Percentiles rank a stretch among this genome's conserved stretches.
These are phyloP conservation scores for Conringia planisiliqua DNA, from an alignment of 345 rosid genomes.

Conservation along the genomic window DNA sequence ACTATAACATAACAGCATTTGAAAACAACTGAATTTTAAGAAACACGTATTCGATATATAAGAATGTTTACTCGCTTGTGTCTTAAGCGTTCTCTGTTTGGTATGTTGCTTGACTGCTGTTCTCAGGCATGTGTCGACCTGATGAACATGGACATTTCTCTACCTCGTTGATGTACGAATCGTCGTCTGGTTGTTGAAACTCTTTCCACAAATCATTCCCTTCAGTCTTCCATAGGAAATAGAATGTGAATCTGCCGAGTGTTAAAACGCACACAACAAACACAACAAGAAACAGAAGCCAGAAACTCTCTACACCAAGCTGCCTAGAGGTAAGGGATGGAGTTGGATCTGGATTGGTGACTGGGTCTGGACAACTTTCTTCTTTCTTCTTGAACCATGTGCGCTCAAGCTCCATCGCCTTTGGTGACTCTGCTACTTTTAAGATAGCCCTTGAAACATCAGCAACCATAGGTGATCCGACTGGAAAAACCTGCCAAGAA, in stretches of 20 bases:
- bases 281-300: slow-evolving; percentile 42
- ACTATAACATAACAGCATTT: too few relatives aligned
- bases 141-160: background rate
- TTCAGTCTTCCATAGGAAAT: slow-evolving; percentile 19
- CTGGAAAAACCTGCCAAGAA: slow-evolving; percentile 39
- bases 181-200: background rate
- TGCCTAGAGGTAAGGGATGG: slow-evolving; percentile 25
- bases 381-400: slow-evolving; percentile 30
- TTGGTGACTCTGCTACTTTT: slow-evolving; percentile 35
- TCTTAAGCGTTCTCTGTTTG: background rate
- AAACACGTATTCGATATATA: too few relatives aligned
- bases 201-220: background rate
- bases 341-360: slow-evolving; percentile 22
- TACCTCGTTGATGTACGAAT: background rate
- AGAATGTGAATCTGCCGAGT: slow-evolving; percentile 23
- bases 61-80: background rate
- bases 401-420: slow-evolving; percentile 23
- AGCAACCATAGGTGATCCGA: slow-evolving; percentile 40
- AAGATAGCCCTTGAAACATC: slow-evolving; percentile 48
- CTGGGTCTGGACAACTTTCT: slow-evolving; percentile 30
- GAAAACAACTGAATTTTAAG: too few relatives aligned
- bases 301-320: slow-evolving; percentile 42
- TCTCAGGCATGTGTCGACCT: background rate
- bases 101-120: background rate
- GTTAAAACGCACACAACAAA: slow-evolving; percentile 22